A percentile compares a stretch with the other conserved stretches of the same genome.
Conservation (phyloP, 495 filamentous ascomycete genomes). For the Tuber indicum region DNA sequence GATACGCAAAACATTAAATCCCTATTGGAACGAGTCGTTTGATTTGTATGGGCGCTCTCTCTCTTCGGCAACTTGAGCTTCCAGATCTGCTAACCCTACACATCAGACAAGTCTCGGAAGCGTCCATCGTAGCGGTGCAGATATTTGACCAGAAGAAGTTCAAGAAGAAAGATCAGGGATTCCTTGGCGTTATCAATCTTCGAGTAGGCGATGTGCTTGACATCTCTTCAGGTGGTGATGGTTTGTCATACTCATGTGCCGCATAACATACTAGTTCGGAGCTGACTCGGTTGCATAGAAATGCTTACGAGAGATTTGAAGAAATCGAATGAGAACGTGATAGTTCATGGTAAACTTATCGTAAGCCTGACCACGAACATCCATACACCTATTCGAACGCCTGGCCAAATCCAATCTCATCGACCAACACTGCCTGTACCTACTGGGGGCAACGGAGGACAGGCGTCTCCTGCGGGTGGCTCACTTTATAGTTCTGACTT, state of each 20-base stretch:
- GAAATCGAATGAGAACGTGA: constrained; percentile 95
- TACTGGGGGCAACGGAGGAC: constrained; percentile 27
- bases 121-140: constrained; percentile 93
- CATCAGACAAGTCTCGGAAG: constrained; percentile 59
- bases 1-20: constrained; percentile 94
- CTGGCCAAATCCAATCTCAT: constrained; percentile 44
- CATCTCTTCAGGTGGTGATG: constrained; percentile 78
- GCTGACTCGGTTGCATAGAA: constrained; percentile 46
- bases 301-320: constrained; percentile 99
- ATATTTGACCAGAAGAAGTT: constrained; percentile 99
- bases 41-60: constrained; percentile 64
- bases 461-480: constrained; percentile 33
- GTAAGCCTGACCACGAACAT: constrained; percentile 92
- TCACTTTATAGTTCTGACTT: constrained; percentile 40
- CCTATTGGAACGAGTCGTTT: constrained; percentile 98
- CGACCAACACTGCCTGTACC: constrained; percentile 42
- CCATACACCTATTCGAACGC: constrained; percentile 48
- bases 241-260: constrained; percentile 51
- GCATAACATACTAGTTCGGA: not conserved
- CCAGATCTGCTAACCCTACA: constrained; percentile 8
- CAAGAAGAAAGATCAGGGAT: constrained; percentile 99
- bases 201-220: constrained; percentile 90
- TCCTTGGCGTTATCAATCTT: constrained; percentile 95
- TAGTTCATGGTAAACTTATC: constrained; percentile 96
- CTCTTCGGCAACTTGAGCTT: constrained; percentile 5